phyloP scores from a whole-genome alignment of 345 rosid genomes.

The Citrus hindsii region DNA sequence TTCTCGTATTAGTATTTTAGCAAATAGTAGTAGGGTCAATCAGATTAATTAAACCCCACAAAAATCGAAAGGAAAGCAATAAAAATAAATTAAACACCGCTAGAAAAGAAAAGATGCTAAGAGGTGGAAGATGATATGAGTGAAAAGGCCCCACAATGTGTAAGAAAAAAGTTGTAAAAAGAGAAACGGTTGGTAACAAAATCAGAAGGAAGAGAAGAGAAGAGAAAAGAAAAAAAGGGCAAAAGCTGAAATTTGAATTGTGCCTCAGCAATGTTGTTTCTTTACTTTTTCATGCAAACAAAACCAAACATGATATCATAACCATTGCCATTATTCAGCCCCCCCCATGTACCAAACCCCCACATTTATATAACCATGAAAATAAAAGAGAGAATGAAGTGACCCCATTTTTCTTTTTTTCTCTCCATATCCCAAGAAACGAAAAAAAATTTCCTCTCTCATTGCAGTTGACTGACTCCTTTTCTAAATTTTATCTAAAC shows the following conservation, averaged over 20 bases:
- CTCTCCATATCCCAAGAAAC: constrained; percentile 49
- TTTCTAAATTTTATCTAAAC: constrained; percentile 37
- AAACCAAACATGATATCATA: constrained; percentile 29
- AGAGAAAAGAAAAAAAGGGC: constrained; percentile 10
- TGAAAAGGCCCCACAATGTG: constrained; percentile 42
- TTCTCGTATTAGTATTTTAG: neutral
- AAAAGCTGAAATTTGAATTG: constrained; percentile 61
- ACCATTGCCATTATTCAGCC: constrained; percentile 46
- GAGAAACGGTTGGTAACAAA: constrained; percentile 42
- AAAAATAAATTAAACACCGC: neutral
- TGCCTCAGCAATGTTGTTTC: constrained; percentile 17
- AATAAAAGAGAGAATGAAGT: neutral
- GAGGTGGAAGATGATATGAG: constrained; percentile 15
- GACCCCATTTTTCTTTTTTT: neutral
- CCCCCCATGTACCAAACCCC: constrained; percentile 38
- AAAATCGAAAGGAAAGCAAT: neutral
- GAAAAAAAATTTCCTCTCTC: neutral
- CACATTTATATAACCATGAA: neutral
- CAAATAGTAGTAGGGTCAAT: neutral
- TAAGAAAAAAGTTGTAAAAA: constrained; percentile 30
- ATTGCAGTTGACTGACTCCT: constrained; percentile 60
- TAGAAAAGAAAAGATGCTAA: neutral
- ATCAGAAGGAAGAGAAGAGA: constrained; percentile 19
- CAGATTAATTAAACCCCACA: neutral
- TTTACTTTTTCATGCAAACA: constrained; percentile 27